A percentile compares a stretch with the other conserved stretches of the same genome.
These are phyloP conservation scores for Penicillium sp. DNA, from an alignment of 2,329 filamentous ascomycete species.

Conservation along the genomic window DNA sequence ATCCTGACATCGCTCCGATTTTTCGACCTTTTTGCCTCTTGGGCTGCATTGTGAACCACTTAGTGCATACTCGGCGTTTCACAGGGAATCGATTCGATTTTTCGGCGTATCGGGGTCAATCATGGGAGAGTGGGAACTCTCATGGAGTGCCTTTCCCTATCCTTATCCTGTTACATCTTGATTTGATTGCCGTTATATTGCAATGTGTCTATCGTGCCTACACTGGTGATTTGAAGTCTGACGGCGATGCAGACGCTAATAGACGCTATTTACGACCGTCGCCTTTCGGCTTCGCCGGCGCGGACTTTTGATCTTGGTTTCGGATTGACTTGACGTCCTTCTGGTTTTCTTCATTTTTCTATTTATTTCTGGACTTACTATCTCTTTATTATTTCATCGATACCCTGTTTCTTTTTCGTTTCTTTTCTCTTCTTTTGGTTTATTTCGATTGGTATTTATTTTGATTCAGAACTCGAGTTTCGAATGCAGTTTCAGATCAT, in stretches of 20 bases:
- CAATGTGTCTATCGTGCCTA: neutral
- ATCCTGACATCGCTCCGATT: neutral
- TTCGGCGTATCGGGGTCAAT: conserved; percentile 24
- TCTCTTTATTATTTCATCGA: conserved; percentile 33
- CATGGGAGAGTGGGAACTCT: neutral
- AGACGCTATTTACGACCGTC: conserved; percentile 5
- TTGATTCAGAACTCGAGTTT: neutral
- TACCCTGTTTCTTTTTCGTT: conserved; percentile 37
- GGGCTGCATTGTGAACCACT: conserved; percentile 22
- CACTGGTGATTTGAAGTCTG: conserved; percentile 1
- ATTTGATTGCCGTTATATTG: conserved; percentile 24
- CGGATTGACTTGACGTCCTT: conserved; percentile 31
- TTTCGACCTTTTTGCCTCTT: conserved; percentile 2
- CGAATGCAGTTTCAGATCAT: conserved; percentile 11
- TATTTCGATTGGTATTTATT: conserved; percentile 25
- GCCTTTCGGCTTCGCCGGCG: neutral
- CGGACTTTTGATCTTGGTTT: conserved; percentile 26
- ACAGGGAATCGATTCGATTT: conserved; percentile 19
- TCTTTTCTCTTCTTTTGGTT: conserved; percentile 23
- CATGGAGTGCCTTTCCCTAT: neutral
- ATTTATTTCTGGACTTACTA: neutral
- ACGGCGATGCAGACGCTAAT: conserved; percentile 16
- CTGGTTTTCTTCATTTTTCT: conserved; percentile 32
- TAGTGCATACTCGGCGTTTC: conserved; percentile 37
- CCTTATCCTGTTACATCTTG: conserved; percentile 18